phyloP scores from a whole-genome alignment of 129 eudicot genomes.

The Chrysanthemum lavandulifolium region DNA sequence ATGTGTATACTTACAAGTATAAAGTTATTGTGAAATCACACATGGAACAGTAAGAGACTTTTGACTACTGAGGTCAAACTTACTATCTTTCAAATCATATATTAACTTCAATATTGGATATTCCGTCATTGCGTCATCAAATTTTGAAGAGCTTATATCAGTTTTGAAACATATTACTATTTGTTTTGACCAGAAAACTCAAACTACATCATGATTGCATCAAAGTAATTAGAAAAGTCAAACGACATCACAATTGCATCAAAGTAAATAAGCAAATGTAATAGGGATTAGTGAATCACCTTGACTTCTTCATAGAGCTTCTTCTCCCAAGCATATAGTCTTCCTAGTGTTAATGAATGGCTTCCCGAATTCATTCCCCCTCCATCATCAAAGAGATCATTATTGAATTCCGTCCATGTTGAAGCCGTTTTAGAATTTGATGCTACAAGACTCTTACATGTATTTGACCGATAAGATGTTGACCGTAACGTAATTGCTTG shows the following conservation, averaged over 20 bases:
- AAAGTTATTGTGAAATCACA: no score
- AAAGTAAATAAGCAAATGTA: not conserved
- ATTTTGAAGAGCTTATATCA: not conserved
- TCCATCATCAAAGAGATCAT: slow-evolving; percentile 87
- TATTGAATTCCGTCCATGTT: slow-evolving; percentile 84
- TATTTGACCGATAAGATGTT: slow-evolving; percentile 67
- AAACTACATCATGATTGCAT: not conserved
- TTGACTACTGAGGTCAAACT: no score
- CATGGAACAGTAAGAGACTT: no score
- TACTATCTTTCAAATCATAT: no score
- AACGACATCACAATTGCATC: not conserved
- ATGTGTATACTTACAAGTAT: no score
- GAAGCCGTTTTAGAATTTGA: slow-evolving; percentile 80
- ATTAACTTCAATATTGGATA: no score
- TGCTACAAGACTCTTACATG: slow-evolving; percentile 85
- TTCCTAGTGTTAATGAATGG: slow-evolving; percentile 83
- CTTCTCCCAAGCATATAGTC: slow-evolving; percentile 98
- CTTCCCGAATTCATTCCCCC: slow-evolving; percentile 99
- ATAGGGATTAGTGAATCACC: slow-evolving; percentile 38
- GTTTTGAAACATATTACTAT: not conserved
- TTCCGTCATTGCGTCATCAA: not conserved
- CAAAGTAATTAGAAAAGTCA: no score
- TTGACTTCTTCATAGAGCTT: slow-evolving; percentile 93
- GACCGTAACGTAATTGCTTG: slow-evolving; percentile 72
- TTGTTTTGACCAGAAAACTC: not conserved